Conservation (phyloP, 495 filamentous ascomycete species). For the Tuber borchii region DNA sequence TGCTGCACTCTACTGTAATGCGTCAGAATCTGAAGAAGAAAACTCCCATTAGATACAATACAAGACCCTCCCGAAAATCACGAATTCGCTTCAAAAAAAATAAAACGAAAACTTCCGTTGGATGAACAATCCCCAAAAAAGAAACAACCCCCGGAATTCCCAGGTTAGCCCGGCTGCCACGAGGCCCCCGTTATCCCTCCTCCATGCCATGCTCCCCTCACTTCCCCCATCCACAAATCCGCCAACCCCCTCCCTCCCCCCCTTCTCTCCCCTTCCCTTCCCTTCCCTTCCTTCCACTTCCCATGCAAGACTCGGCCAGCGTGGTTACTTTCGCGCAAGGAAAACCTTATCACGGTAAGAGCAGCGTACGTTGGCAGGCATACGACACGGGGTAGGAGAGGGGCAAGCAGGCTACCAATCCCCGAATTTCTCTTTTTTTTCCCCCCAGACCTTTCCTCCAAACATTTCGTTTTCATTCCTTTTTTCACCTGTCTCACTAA, state of each 20-base stretch:
- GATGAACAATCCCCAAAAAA: neutral
- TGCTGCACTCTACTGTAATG: neutral
- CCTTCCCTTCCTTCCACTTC: neutral
- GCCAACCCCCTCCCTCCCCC: neutral
- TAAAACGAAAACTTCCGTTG: neutral
- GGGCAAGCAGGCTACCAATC: neutral
- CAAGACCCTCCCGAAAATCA: neutral
- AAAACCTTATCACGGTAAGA: neutral
- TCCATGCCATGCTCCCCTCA: constrained; percentile 2
- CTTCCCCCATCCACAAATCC: neutral
- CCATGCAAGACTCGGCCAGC: constrained; percentile 23
- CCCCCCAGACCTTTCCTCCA: neutral
- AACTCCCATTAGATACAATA: neutral
- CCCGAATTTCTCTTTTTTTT: neutral
- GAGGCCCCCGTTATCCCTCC: constrained; percentile 33
- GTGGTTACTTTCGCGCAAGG: constrained; percentile 7
- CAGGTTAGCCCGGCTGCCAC: constrained; percentile 32
- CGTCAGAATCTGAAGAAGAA: neutral
- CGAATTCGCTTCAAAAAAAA: neutral
- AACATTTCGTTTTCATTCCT: constrained; percentile 3
- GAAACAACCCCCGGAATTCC: constrained; percentile 20
- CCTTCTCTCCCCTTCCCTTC: neutral
- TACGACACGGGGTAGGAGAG: neutral
- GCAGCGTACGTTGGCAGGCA: constrained; percentile 8
- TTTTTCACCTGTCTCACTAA: neutral